Evolutionary conservation across 495 filamentous ascomycete genomes (phyloP), one percentile per base, ranked within the genome.

Genomic region (Peziza echinospora): DNA sequence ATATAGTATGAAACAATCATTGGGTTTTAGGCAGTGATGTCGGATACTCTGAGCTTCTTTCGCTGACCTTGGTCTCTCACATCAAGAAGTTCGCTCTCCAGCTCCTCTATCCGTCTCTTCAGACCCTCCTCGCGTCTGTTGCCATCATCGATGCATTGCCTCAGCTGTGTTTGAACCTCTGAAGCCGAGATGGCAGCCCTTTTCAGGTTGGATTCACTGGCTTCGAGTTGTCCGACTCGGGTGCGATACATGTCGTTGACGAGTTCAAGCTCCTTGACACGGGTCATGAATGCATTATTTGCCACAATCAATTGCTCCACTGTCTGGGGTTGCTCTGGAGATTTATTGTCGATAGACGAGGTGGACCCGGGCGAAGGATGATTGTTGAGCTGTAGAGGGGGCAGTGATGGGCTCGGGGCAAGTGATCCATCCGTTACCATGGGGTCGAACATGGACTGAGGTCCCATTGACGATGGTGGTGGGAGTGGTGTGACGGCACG

Each of bases 231-330:
- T 16, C 71, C 71, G 34, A 96, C 80, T 21, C 86, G 76, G n/a
- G 80, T 81, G 24, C 82, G 71, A 66, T 91, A 96, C 22, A 97
- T 70, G 53, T 84, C 84, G 54, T 94, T 93, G 61, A 99, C 91
- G 43, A 99, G 73, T 59, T 99, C 89, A 19, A 99, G 69, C 60
- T 99, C 89, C 54, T 72, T 82, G 42, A 94, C 85, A 22, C 86
- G 77, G 5, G 85, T 94, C 66, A 85, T 89, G 26, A 94, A 65
- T 37, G 73, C 74, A 13, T 79, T 79, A 59, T 92, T 93, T 41
- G 74, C 68, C 10, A 78, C 75, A 41, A 82, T 65, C 9, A 91
- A 66, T 43, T 77, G 73, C 53, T 93, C 85, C 53, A 82, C 84
- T 8, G 80, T 82, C 53, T 78, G 81, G 5, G 81, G 75, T 5